phyloP scores from a whole-genome alignment of 1,284 basidiomycete species.

The Meira nashicola region DNA sequence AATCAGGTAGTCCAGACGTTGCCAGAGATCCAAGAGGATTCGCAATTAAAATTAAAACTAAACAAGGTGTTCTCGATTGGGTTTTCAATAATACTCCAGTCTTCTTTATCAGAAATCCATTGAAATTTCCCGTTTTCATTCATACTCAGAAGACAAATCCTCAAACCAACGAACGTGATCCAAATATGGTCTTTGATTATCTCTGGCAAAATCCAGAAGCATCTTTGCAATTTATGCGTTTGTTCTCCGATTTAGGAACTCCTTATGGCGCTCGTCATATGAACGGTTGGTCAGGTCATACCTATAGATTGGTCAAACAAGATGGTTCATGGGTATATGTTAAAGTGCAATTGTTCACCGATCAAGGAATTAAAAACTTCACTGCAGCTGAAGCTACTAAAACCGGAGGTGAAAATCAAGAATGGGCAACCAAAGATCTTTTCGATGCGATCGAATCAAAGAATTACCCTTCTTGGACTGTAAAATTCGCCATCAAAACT shows the following conservation, averaged over 20 bases:
- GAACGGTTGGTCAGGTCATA: slow-evolving; percentile 39
- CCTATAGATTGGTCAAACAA: slow-evolving; percentile 15
- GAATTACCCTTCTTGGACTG: slow-evolving; percentile 24
- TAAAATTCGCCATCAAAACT: slow-evolving; percentile 14
- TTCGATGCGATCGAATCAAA: slow-evolving; percentile 22
- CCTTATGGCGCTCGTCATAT: slow-evolving; percentile 26
- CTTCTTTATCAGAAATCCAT: slow-evolving; percentile 37
- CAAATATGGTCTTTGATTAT: slow-evolving; percentile 34
- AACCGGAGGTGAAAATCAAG: slow-evolving; percentile 12
- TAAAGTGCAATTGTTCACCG: slow-evolving; percentile 9
- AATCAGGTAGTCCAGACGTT: slow-evolving; percentile 60
- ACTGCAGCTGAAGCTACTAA: slow-evolving; percentile 8
- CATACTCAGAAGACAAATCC: slow-evolving; percentile 33
- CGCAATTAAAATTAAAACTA: slow-evolving; percentile 33
- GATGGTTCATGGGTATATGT: slow-evolving; percentile 18
- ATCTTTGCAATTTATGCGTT: slow-evolving; percentile 31
- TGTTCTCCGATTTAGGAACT: slow-evolving; percentile 33
- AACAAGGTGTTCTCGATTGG: slow-evolving; percentile 23
- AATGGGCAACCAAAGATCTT: slow-evolving; percentile 14
- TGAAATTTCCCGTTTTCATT: slow-evolving; percentile 35
- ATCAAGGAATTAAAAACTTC: slow-evolving; percentile 14
- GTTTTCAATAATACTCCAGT: slow-evolving; percentile 36
- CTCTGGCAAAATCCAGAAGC: slow-evolving; percentile 28
- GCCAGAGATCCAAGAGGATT: slow-evolving; percentile 33
- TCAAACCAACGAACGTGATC: slow-evolving; percentile 22